Conservation (phyloP, 495 filamentous ascomycete genomes). For the Penicillium paradoxum region DNA sequence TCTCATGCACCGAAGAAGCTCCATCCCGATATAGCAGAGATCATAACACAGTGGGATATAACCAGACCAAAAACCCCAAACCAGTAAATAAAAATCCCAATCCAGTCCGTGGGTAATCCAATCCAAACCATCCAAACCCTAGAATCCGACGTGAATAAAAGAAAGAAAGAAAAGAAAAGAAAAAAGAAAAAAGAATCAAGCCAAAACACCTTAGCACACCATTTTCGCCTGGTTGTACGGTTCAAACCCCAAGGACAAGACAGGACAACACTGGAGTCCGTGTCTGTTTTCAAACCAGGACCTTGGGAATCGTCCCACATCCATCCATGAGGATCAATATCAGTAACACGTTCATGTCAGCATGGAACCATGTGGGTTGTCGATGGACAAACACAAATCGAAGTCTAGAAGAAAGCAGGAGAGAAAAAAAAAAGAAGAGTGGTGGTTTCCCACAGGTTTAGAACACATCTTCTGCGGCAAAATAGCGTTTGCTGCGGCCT, state of each 20-base stretch:
- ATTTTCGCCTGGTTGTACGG: background rate
- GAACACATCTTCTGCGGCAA: constrained; percentile 61
- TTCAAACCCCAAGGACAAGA: background rate
- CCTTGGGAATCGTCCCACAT: too few species aligned
- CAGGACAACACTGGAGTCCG: background rate
- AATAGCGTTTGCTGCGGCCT: constrained; percentile 75
- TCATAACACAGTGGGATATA: constrained; percentile 35
- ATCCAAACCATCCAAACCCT: constrained; percentile 2
- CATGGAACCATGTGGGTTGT: background rate
- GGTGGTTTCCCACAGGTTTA: too few species aligned
- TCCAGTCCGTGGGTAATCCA: constrained; percentile 1
- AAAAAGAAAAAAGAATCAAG: background rate
- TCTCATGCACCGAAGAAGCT: background rate
- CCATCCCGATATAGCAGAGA: constrained; percentile 18
- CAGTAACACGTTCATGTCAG: background rate
- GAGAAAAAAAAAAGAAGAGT: constrained; percentile 1
- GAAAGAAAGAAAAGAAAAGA: too few species aligned
- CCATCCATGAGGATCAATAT: background rate
- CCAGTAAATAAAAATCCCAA: constrained; percentile 3
- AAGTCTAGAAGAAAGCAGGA: constrained; percentile 13
- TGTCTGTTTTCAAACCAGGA: too few species aligned
- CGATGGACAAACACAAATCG: constrained; percentile 8
- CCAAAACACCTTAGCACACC: background rate
- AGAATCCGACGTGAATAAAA: background rate
- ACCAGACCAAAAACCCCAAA: constrained; percentile 16